A percentile compares a stretch with the other conserved stretches of the same genome.
Conservation (phyloP, 2,329 filamentous ascomycete species). For the Venturia oleaginea region DNA sequence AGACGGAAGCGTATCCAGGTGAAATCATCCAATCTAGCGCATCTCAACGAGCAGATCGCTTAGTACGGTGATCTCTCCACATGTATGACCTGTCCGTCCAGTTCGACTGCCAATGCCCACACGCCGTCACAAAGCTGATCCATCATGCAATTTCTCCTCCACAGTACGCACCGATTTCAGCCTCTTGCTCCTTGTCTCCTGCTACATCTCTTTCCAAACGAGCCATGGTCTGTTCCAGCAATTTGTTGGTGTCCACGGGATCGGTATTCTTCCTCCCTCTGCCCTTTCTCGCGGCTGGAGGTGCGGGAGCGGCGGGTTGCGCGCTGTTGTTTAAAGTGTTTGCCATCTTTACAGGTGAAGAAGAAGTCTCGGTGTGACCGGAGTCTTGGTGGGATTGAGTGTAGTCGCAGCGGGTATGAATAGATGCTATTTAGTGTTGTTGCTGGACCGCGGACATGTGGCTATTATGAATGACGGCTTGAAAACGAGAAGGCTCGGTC, state of each 20-base stretch:
- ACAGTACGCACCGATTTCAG: conserved; percentile 72
- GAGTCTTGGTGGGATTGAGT: neutral
- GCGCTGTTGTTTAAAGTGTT: neutral
- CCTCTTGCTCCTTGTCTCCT: conserved; percentile 89
- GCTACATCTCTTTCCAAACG: conserved; percentile 91
- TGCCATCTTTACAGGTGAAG: neutral
- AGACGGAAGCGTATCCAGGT: neutral
- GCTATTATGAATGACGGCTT: neutral
- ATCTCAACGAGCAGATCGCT: neutral
- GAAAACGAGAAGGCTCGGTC: neutral
- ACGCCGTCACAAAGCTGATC: conserved; percentile 14
- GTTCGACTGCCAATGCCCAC: conserved; percentile 16
- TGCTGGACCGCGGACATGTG: conserved; percentile 2
- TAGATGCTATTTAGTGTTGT: neutral
- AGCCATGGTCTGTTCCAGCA: conserved; percentile 86
- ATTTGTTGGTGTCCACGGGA: conserved; percentile 80
- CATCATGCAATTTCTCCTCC: conserved; percentile 8
- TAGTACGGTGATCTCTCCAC: neutral
- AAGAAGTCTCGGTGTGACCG: neutral
- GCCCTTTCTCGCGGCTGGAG: conserved; percentile 58
- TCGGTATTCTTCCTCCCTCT: conserved; percentile 81
- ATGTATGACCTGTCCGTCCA: neutral
- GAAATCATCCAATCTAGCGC: neutral
- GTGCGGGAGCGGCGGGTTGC: conserved; percentile 34
- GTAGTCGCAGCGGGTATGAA: neutral